phyloP scores from a whole-genome alignment of 73 alveolate genomes.

The Tetrahymena thermophila region DNA sequence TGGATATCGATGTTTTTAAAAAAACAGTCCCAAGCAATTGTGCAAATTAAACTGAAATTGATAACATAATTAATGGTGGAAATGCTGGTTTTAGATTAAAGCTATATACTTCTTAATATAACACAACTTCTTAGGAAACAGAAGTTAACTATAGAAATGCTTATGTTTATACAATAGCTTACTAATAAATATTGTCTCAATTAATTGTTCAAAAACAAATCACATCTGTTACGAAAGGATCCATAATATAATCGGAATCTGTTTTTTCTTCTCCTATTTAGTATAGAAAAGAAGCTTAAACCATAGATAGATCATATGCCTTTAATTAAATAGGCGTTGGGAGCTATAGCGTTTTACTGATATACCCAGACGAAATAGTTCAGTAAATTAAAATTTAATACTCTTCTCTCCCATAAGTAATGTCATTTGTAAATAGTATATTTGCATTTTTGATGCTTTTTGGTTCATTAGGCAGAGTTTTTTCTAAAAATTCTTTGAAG shows the following conservation, averaged over 20 bases:
- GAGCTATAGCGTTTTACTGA: neutral
- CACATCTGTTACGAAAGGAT: neutral
- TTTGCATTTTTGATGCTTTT: neutral
- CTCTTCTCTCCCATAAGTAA: neutral
- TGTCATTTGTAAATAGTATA: neutral
- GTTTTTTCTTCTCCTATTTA: neutral
- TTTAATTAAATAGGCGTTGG: neutral
- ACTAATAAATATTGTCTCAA: neutral
- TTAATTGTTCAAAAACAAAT: no score
- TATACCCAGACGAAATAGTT: neutral
- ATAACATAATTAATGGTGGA: neutral
- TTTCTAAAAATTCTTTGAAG: neutral
- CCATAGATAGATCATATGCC: neutral
- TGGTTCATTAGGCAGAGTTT: neutral
- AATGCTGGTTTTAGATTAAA: neutral
- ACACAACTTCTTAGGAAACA: neutral
- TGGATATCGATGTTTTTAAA: neutral
- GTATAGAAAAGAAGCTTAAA: no score
- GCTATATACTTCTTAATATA: neutral
- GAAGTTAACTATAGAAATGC: neutral
- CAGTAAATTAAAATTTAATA: no score
- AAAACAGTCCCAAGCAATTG: neutral
- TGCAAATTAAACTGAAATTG: neutral
- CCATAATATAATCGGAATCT: neutral
- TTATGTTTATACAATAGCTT: neutral